These are phyloP conservation scores for Malus sieversii DNA, from an alignment of 306 rosid genomes.

Conservation along the genomic window DNA sequence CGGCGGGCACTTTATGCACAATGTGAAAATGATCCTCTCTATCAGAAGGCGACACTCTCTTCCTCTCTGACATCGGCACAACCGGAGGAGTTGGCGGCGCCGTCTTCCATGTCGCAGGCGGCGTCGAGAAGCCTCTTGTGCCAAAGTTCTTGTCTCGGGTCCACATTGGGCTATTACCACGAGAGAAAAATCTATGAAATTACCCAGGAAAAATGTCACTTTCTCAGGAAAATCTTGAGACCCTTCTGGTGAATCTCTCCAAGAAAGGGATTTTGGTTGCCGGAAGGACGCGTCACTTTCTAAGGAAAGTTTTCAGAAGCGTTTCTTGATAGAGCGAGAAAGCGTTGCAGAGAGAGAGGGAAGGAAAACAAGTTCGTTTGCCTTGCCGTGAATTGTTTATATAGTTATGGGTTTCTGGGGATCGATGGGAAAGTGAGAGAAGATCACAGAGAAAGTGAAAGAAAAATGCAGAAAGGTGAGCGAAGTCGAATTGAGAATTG, in stretches of 20 bases:
- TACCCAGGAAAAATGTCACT: not conserved
- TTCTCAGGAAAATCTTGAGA: conserved; percentile 21
- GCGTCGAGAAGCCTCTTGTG: conserved; percentile 49
- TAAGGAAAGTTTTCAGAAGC: not conserved
- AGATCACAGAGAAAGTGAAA: conserved; percentile 17
- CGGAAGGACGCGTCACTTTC: not conserved
- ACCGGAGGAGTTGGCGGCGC: conserved; percentile 24
- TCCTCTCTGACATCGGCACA: conserved; percentile 51
- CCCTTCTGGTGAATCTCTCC: conserved; percentile 18
- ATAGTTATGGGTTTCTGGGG: conserved; percentile 2
- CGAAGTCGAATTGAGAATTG: not conserved
- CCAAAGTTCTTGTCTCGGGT: conserved; percentile 28
- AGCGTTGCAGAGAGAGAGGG: conserved; percentile 1
- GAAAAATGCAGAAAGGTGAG: conserved; percentile 6
- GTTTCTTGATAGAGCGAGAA: conserved; percentile 13
- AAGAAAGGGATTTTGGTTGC: conserved; percentile 5
- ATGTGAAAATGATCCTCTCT: conserved; percentile 54
- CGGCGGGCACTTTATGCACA: conserved; percentile 75
- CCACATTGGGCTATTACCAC: conserved; percentile 30
- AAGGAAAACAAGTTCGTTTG: not conserved
- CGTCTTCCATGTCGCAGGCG: conserved; percentile 39
- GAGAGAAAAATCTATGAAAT: not conserved
- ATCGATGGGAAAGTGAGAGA: conserved; percentile 11
- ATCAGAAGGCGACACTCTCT: conserved; percentile 34
- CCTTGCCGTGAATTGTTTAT: not conserved